phyloP scores from a whole-genome alignment of 2,329 filamentous ascomycete species.

The Colletotrichum plurivorum region DNA sequence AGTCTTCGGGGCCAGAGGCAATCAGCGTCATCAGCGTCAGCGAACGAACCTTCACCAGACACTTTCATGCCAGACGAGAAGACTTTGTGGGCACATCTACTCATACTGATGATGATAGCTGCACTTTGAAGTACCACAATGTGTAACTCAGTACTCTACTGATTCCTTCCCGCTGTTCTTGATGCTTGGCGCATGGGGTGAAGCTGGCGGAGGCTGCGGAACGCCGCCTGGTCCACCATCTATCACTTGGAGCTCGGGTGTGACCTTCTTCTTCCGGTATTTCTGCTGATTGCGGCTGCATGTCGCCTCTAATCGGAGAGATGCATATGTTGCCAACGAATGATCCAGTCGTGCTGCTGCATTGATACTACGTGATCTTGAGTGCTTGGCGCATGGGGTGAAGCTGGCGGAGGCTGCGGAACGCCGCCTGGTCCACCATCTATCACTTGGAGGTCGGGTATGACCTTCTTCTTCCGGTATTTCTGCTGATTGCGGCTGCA shows the following conservation, averaged over 20 bases:
- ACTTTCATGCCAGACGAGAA: too few relatives aligned
- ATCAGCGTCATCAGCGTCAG: neutral
- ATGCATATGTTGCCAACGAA: neutral
- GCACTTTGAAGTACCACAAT: too few relatives aligned
- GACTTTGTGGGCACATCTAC: neutral
- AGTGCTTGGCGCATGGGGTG: too few relatives aligned
- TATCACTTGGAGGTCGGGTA: neutral
- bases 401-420: too few relatives aligned
- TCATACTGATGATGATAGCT: neutral
- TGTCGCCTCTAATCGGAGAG: neutral
- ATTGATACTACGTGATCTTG: too few relatives aligned
- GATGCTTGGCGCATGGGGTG: neutral
- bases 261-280: constrained; percentile 4
- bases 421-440: neutral
- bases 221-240: neutral
- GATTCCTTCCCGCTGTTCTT: constrained; percentile 10
- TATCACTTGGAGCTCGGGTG: neutral
- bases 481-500: neutral
- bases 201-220: too few relatives aligned
- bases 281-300: neutral
- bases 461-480: constrained; percentile 4
- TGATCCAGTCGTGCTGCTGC: too few relatives aligned
- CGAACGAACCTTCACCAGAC: too few relatives aligned
- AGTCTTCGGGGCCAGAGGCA: neutral
- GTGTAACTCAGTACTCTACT: neutral